These are phyloP conservation scores for Endothia cerciana DNA, from an alignment of 2,329 filamentous ascomycete genomes.

Conservation along the genomic window DNA sequence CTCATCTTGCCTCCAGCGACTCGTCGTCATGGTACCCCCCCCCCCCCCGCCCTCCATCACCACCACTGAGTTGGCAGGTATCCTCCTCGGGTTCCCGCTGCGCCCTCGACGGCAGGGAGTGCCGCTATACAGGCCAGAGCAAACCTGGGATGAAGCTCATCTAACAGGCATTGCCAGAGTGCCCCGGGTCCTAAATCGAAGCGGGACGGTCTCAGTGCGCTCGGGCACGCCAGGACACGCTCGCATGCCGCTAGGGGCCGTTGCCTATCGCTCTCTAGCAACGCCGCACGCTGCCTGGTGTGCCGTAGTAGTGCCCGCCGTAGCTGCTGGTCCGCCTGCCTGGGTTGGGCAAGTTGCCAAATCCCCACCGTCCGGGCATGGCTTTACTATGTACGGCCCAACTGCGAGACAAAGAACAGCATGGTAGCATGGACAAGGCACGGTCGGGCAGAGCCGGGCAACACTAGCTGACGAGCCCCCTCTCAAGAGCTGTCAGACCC, in stretches of 20 bases:
- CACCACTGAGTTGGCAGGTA: neutral
- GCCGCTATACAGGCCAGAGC: no score
- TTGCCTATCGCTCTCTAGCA: no score
- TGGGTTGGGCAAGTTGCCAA: no score
- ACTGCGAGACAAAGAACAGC: no score
- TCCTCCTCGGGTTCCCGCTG: no score
- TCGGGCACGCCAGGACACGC: neutral
- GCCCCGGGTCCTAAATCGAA: neutral
- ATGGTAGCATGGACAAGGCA: neutral
- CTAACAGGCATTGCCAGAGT: neutral
- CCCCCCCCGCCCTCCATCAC: no score
- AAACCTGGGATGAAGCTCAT: constrained; percentile 5
- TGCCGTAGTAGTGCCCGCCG: no score
- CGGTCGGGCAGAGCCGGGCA: neutral
- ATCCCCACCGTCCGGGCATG: neutral
- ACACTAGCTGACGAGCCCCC: neutral
- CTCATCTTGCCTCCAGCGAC: neutral
- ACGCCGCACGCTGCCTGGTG: no score
- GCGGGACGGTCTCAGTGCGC: neutral
- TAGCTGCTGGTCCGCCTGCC: no score
- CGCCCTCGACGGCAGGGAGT: no score
- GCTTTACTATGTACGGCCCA: no score
- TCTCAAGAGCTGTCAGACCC: neutral
- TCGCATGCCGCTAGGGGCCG: neutral
- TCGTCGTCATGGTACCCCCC: neutral